A percentile compares a stretch with the other conserved stretches of the same genome.
Conservation (phyloP, 78 protist genomes). For the Dictyostelium purpureum region DNA sequence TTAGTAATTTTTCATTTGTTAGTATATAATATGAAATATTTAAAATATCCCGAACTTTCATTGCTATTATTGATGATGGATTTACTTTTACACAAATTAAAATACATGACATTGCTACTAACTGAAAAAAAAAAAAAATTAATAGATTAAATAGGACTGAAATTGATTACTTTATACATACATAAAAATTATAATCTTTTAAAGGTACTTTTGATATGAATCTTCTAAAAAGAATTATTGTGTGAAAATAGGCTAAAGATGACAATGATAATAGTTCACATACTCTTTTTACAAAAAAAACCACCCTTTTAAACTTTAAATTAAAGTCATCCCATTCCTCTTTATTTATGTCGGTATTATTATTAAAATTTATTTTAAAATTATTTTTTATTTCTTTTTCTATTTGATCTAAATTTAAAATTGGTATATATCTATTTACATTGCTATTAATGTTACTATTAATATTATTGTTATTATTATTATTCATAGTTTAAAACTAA, state of each 20-base stretch:
- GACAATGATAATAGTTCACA: background rate
- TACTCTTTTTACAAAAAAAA: background rate
- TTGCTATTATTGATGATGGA: background rate
- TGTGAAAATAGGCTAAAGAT: background rate
- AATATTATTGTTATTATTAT: background rate
- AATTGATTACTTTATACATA: background rate
- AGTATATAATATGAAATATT: background rate
- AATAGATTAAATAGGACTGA: no score
- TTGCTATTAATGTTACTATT: background rate
- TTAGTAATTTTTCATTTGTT: background rate
- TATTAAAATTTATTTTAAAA: no score
- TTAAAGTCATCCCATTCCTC: background rate
- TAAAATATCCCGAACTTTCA: conserved; percentile 17
- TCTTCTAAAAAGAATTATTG: background rate
- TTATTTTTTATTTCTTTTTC: background rate
- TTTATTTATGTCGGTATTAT: background rate
- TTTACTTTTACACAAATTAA: conserved; percentile 7
- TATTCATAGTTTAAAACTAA: no score
- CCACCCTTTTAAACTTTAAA: background rate
- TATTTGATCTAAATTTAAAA: background rate
- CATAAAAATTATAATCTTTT: background rate
- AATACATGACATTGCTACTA: background rate
- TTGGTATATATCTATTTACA: background rate
- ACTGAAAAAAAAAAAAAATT: background rate
- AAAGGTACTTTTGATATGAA: background rate